A percentile compares a stretch with the other conserved stretches of the same genome.
These are phyloP conservation scores for Populus deltoides DNA, from an alignment of 345 rosid species.

Conservation along the genomic window DNA sequence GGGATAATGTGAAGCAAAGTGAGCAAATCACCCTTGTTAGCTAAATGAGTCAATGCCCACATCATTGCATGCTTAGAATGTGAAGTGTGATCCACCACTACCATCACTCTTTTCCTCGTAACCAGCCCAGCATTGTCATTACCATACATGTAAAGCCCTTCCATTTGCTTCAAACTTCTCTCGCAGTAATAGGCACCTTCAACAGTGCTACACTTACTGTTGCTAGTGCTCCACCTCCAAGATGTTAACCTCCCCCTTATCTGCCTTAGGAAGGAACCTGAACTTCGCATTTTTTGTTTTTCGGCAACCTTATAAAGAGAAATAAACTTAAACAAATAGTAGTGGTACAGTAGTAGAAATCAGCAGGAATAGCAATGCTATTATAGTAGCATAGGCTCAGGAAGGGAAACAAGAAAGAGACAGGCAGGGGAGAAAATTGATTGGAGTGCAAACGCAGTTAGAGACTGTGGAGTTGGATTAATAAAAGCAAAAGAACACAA, in stretches of 20 bases:
- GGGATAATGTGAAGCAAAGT: conserved; percentile 69
- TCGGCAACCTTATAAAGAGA: background rate
- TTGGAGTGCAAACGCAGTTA: background rate
- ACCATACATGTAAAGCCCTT: conserved; percentile 40
- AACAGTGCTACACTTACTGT: conserved; percentile 10
- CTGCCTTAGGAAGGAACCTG: conserved; percentile 58
- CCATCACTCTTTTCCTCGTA: conserved; percentile 85
- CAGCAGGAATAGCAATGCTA: background rate
- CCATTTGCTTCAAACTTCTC: conserved; percentile 41
- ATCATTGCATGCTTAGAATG: conserved; percentile 92
- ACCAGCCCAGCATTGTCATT: conserved; percentile 32
- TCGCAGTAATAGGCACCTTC: conserved; percentile 4
- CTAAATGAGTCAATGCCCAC: conserved; percentile 92
- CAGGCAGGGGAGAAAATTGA: background rate
- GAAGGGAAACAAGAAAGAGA: background rate
- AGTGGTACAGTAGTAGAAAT: background rate
- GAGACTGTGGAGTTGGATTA: background rate
- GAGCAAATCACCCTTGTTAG: conserved; percentile 73
- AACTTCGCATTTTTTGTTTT: conserved; percentile 25
- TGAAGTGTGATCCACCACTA: conserved; percentile 71
- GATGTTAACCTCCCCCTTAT: conserved; percentile 59
- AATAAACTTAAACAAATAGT: too few relatives aligned
- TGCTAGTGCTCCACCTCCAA: conserved; percentile 43
- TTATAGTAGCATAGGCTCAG: background rate
- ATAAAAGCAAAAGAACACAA: background rate